Conservation (phyloP, 345 rosid species). For the Populus pruinosa region DNA sequence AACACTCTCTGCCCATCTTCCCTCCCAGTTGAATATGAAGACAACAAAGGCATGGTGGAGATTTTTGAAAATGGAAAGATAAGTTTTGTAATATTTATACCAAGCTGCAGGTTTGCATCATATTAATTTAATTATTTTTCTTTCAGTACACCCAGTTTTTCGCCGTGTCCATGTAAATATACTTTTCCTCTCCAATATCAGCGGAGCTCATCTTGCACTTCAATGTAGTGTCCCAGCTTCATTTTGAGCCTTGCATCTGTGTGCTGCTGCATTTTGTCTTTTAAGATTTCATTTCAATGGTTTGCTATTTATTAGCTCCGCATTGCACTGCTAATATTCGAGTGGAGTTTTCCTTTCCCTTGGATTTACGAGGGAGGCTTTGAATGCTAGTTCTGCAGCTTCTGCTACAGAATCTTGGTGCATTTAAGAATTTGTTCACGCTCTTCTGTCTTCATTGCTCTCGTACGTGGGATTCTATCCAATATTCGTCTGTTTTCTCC, state of each 20-base stretch:
- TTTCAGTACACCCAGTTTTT: constrained; percentile 8
- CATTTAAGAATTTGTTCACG: no score
- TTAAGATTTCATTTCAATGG: not conserved
- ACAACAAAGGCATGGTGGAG: not conserved
- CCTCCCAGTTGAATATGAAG: not conserved
- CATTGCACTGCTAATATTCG: not conserved
- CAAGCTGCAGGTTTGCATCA: constrained; percentile 29
- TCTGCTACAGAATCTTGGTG: not conserved
- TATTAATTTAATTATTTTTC: constrained; percentile 35
- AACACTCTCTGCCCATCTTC: not conserved
- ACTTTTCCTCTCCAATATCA: not conserved
- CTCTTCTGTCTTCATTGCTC: not conserved
- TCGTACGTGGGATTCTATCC: not conserved
- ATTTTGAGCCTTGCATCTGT: not conserved
- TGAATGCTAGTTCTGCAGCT: not conserved
- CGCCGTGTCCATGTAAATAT: not conserved
- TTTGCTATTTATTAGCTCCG: no score
- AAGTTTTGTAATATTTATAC: constrained; percentile 41
- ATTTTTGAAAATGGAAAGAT: not conserved
- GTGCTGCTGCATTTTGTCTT: not conserved
- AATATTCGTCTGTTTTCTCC: not conserved
- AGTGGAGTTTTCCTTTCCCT: not conserved
- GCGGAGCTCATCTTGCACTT: not conserved
- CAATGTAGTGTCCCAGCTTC: no score
- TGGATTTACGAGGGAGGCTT: not conserved